Percentiles rank a stretch among this genome's conserved stretches.
These are phyloP conservation scores for Colletotrichum kahawae DNA, from an alignment of 2,329 filamentous ascomycete genomes.

Conservation along the genomic window DNA sequence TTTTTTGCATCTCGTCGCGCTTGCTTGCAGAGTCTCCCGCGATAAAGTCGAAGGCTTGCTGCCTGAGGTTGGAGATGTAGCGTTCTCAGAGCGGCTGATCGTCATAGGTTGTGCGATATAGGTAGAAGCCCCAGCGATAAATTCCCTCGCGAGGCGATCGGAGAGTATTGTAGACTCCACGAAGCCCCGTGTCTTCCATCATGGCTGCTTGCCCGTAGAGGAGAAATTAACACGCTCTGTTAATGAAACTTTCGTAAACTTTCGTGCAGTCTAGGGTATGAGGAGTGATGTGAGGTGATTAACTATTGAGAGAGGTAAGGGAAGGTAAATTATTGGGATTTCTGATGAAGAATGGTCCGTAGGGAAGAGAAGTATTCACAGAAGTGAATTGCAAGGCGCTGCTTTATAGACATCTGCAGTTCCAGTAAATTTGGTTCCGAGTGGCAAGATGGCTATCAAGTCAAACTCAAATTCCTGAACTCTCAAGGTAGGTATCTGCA, in stretches of 20 bases:
- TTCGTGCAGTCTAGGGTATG: background rate
- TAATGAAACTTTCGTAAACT: background rate
- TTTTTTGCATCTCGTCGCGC: background rate
- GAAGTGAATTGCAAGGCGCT: background rate
- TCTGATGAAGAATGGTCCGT: too few species aligned
- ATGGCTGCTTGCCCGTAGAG: background rate
- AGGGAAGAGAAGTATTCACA: too few species aligned
- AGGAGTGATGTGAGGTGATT: background rate
- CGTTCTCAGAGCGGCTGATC: background rate
- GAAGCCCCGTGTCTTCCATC: background rate
- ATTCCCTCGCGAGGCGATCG: accelerated
- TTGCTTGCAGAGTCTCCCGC: background rate
- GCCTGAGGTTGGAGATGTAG: background rate
- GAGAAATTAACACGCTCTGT: background rate
- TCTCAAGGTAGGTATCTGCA: too few species aligned
- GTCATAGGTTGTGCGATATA: background rate
- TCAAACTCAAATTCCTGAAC: too few species aligned
- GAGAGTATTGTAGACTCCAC: background rate
- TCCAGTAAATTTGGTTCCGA: too few species aligned
- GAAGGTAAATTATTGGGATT: too few species aligned
- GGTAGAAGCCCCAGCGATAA: background rate
- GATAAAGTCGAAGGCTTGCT: background rate
- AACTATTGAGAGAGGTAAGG: too few species aligned
- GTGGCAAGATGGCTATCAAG: too few species aligned
- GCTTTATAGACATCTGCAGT: too few species aligned